Evolutionary conservation across 257 asterid genomes (phyloP), one percentile per base, ranked within the genome.

Genomic region (Solanum pimpinellifolium): DNA sequence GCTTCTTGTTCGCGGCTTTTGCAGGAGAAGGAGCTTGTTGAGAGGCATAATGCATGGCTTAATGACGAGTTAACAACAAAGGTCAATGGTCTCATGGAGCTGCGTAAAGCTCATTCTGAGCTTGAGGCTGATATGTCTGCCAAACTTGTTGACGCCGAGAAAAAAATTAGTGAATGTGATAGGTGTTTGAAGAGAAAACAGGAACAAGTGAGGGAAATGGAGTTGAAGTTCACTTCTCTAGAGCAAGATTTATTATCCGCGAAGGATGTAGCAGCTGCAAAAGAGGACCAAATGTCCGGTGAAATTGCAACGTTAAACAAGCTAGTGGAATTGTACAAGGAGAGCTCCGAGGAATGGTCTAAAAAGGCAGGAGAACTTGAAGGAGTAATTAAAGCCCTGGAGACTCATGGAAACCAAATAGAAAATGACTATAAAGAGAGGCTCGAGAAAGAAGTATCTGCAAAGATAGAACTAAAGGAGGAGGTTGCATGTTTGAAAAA

Each of bases 291-390:
- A n/a, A 93, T 90, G 86, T 91, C 94, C 72, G 93, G 98, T 49
- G 99, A 97, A 88, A 89, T 95, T 75, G 91, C 98, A 27, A 97
- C 98, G 95, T 91, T 93, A 65, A 92, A 92, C 86, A 96, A 94
- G 91, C 99, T 97, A 60, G 94, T 90, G 87, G 98, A 96, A 65
- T 86, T 97, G 76, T 96, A 96, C 83, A 97, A 97, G 92, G 98
- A 95, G 93, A 97, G 97, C 81, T 94, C 99, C 0, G 98, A 93
- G 86, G 98, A 95, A 86, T 97, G 99, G 99, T 94, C 99, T 73
- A 96, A 96, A 91, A 97, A 96, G 93, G 99, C 99, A 35, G 97
- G 95, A 72, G 99, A 96, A 75, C 99, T 97, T 68, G 99, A 97
- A 92, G 99, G 99, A 88, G 99, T 95, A 66, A 93, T 97, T 89